A percentile compares a stretch with the other conserved stretches of the same genome.
Conservation (phyloP, 345 rosid species). For the Camelina hispida region DNA sequence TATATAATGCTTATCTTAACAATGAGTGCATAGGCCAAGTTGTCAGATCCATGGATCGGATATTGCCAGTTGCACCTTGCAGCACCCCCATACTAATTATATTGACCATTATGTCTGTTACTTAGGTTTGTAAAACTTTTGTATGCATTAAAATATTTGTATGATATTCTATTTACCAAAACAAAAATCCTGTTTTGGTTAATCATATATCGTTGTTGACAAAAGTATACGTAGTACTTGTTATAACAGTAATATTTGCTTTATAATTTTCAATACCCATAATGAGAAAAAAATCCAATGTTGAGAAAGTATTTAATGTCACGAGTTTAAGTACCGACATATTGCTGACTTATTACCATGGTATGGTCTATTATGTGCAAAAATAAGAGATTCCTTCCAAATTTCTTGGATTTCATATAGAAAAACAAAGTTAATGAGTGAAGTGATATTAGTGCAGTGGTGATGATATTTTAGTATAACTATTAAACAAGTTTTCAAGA, state of each 20-base stretch:
- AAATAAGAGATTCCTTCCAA: background rate
- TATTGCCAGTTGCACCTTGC: background rate
- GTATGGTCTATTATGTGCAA: background rate
- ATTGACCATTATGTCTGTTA: background rate
- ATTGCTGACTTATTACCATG: background rate
- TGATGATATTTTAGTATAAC: too few species aligned
- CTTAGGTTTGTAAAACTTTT: background rate
- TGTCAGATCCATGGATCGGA: background rate
- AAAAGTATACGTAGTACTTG: background rate
- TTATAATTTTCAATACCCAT: background rate
- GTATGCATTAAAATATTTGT: background rate
- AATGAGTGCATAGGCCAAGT: background rate
- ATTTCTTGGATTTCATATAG: background rate
- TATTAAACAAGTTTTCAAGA: background rate
- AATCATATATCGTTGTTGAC: background rate
- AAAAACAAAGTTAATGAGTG: background rate
- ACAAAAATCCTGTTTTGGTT: background rate
- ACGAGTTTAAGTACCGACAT: background rate
- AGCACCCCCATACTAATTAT: background rate
- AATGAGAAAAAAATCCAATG: background rate
- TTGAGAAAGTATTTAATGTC: conserved; percentile 8
- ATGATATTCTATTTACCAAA: background rate
- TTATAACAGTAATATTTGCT: background rate
- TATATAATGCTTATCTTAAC: background rate
- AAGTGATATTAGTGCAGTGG: too few species aligned